Evolutionary conservation across 352 stramenopile species (phyloP), one percentile per base, ranked within the genome.

Genomic region (Phytophthora fragariae): DNA sequence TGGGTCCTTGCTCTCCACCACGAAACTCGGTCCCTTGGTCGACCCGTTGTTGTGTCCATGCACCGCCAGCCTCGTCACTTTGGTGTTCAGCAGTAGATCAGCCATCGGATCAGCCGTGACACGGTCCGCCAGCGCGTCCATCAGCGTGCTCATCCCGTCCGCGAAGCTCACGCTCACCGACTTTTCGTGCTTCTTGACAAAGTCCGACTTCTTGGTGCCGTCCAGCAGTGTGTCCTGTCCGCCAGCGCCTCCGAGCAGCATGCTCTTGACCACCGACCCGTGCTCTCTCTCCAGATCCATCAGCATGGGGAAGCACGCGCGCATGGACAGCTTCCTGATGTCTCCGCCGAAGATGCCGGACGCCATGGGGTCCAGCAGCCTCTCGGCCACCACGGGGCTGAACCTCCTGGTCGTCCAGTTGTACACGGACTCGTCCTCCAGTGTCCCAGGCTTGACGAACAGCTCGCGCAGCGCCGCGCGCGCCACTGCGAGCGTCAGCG

Each of bases 301-400:
- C 15, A 97, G 77, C 80, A 95, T 76, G 8, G 80, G 73, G 58
- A 97, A 95, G 72, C 91, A 97, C 37, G 90, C 83, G 29, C 84
- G 83, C 61, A 97, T 80, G 5, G 89, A 96, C 31, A 97, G 77
- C 12, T 91, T 66, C 39, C 75, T 76, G 68, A 95, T 92, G 62
- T 97, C 88, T 33, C 91, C 91, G n/a, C 86, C 89, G 65, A 95
- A 97, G 73, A 97, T 97, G 5, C 91, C 91, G 5, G 88, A 95
- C 5, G 79, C 72, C 65, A 97, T 84, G 9, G 91, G 86, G 66
- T 97, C 91, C 60, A 95, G 65, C 33, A 97, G 80, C 3, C 75
- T 77, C 61, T 97, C 85, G 0, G 91, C 91, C 17, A 97, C 83
- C 8, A 93, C 60, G 1, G 86, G 81, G 63, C 88, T 93, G 68